Conservation (phyloP, 1,284 basidiomycete species). For the Cystobasidium slooffiae region DNA sequence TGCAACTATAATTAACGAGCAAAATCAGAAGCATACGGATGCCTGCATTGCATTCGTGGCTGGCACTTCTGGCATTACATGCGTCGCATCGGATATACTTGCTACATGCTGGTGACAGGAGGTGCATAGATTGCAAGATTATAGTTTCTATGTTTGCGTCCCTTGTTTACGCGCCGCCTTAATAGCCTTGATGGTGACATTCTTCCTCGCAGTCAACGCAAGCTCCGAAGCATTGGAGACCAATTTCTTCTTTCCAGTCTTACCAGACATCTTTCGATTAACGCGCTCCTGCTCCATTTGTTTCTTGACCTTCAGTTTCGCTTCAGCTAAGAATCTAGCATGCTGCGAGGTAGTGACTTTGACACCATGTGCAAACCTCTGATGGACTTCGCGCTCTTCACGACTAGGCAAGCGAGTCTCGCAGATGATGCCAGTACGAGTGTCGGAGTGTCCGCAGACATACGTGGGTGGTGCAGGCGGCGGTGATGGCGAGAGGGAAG, state of each 20-base stretch:
- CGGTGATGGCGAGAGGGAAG: background rate
- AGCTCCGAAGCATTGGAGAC: background rate
- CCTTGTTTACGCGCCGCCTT: too few species aligned
- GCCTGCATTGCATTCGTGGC: constrained; percentile 1
- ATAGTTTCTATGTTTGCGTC: too few species aligned
- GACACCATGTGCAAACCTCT: constrained; percentile 27
- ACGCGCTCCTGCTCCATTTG: constrained; percentile 5
- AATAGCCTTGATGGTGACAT: background rate
- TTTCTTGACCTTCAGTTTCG: constrained; percentile 6
- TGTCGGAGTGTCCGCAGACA: constrained; percentile 26
- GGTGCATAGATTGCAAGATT: background rate
- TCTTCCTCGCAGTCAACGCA: background rate
- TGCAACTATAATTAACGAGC: background rate
- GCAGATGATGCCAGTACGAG: constrained; percentile 18
- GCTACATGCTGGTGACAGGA: background rate
- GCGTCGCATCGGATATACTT: background rate
- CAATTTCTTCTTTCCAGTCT: background rate
- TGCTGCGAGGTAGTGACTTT: background rate
- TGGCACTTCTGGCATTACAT: background rate
- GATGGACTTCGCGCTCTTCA: constrained; percentile 20
- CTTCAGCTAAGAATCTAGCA: constrained; percentile 8
- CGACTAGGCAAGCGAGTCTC: constrained; percentile 4
- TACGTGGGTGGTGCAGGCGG: constrained; percentile 10
- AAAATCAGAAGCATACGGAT: background rate
- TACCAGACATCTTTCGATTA: constrained; percentile 12